phyloP scores from a whole-genome alignment of 2,329 filamentous ascomycete genomes.

The Paraconiothyrium sp. region DNA sequence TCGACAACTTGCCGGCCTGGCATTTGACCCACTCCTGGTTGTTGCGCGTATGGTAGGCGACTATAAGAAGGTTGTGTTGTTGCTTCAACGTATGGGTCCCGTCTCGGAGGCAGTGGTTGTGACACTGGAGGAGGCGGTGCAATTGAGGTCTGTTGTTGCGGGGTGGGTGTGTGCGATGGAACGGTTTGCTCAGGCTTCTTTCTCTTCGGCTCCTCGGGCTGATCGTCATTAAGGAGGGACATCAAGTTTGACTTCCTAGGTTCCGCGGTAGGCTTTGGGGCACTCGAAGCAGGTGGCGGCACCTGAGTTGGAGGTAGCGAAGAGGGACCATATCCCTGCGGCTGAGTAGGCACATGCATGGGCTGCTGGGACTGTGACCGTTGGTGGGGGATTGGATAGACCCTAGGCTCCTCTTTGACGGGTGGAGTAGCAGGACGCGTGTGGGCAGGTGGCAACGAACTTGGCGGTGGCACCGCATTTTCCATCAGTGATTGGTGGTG shows the following conservation, averaged over 20 bases:
- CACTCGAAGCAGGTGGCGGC: constrained; percentile 25
- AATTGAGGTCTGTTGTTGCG: constrained; percentile 44
- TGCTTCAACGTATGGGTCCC: constrained; percentile 38
- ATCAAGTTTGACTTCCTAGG: constrained; percentile 50
- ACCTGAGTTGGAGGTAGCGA: constrained; percentile 31
- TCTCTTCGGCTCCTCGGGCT: constrained; percentile 46
- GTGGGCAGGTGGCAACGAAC: constrained; percentile 28
- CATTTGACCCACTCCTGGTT: constrained; percentile 33
- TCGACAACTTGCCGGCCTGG: constrained; percentile 41
- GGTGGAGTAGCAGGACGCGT: constrained; percentile 42
- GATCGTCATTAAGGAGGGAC: constrained; percentile 50
- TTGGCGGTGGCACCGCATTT: constrained; percentile 29
- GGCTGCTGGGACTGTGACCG: constrained; percentile 29
- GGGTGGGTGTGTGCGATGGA: constrained; percentile 46
- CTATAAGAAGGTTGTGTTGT: constrained; percentile 37
- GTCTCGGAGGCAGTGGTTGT: constrained; percentile 36
- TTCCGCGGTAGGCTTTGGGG: constrained; percentile 41
- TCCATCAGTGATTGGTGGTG: constrained; percentile 39
- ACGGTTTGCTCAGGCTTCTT: constrained; percentile 48
- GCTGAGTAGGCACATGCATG: constrained; percentile 32
- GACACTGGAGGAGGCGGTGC: constrained; percentile 41
- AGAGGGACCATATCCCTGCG: constrained; percentile 33
- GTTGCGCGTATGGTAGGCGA: constrained; percentile 40
- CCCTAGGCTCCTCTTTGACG: constrained; percentile 46
- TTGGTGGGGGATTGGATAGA: constrained; percentile 32